A percentile compares a stretch with the other conserved stretches of the same genome.
These are phyloP conservation scores for Pseudonectria buxi DNA, from an alignment of 2,329 filamentous ascomycete species.

Conservation along the genomic window DNA sequence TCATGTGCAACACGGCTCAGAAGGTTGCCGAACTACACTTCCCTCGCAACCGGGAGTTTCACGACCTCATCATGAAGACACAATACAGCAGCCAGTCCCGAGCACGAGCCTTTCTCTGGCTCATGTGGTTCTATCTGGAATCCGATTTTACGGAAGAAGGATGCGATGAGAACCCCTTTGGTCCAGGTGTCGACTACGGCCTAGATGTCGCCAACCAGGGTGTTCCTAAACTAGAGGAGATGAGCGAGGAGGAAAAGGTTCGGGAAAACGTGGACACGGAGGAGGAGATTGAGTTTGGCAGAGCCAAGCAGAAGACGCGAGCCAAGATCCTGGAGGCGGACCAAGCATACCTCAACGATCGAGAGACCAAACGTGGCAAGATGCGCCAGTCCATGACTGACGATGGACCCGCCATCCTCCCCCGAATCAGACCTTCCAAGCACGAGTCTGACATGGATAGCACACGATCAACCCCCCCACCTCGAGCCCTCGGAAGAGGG, in stretches of 20 bases:
- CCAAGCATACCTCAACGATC: slow-evolving; percentile 59
- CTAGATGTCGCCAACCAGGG: slow-evolving; percentile 60
- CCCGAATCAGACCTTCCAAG: slow-evolving; percentile 56
- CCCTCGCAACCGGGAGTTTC: slow-evolving; percentile 77
- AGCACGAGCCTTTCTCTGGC: slow-evolving; percentile 85
- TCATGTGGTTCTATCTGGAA: slow-evolving; percentile 99
- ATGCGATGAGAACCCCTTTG: slow-evolving; percentile 86
- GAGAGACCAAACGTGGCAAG: slow-evolving; percentile 51
- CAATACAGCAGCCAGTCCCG: slow-evolving; percentile 75
- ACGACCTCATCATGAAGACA: slow-evolving; percentile 90
- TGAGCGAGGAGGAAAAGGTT: slow-evolving; percentile 59
- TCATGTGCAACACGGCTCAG: slow-evolving; percentile 81
- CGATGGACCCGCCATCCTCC: slow-evolving; percentile 52
- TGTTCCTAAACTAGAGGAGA: slow-evolving; percentile 58
- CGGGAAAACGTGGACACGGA: slow-evolving; percentile 68
- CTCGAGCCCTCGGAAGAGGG: slow-evolving; percentile 24
- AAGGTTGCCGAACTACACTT: slow-evolving; percentile 95
- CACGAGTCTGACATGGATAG: slow-evolving; percentile 46
- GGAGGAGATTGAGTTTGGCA: slow-evolving; percentile 64
- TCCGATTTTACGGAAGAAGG: slow-evolving; percentile 88
- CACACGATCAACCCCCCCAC: slow-evolving; percentile 37
- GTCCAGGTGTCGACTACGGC: slow-evolving; percentile 59
- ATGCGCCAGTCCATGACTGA: slow-evolving; percentile 35
- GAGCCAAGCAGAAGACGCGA: slow-evolving; percentile 66
- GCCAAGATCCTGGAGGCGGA: slow-evolving; percentile 71